Base-by-base conservation (phyloP, 441 rosid species). In the Aleurites moluccanus region DNA sequence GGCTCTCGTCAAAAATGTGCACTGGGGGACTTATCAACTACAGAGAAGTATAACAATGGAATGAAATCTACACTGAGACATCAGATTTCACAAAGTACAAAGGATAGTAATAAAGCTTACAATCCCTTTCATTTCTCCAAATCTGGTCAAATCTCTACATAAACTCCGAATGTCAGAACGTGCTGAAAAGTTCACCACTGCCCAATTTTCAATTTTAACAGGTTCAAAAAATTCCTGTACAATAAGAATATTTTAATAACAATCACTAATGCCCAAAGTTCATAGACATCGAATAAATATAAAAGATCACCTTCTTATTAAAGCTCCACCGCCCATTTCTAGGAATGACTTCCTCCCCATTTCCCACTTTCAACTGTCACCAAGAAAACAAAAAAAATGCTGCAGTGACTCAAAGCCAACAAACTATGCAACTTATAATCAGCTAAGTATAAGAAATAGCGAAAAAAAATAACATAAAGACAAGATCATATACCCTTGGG, bases 271-370 rank as follows among this genome's bases (percentile, higher is more conserved):
- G 2, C 33, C 33, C 33, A 30, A 2, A 30, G 33, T 30, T 30
- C 33, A 30, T 30, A 30, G 33, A 30, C 2, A 30, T 2, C 33
- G 3, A 30, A 30, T 30, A 30, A 30, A 30, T 30, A 30, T 30
- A 30, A 30, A 30, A 30, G 13, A 56, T 40, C 64, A 90, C 96
- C 94, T 91, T 92, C 33, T 90, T 85, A 79, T 87, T 89, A 64
- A 92, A 89, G 71, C 89, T 92, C 94, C 96, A 92, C 5, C 97
- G 87, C 21, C 97, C 97, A 59, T 87, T 91, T 57, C 91, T 77
- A 0, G 96, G 91, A 49, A 80, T 78, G 28, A 85, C 64, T 74
- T 91, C 96, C 57, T 86, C 92, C 44, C 97, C 97, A 0, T 88
- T 82, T 27, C 97, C 94, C 21, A 81, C 82, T 87, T 87, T 92